Evolutionary conservation across 2,329 filamentous ascomycete genomes (phyloP).

Genomic region (Cytospora paraplurivora): DNA sequence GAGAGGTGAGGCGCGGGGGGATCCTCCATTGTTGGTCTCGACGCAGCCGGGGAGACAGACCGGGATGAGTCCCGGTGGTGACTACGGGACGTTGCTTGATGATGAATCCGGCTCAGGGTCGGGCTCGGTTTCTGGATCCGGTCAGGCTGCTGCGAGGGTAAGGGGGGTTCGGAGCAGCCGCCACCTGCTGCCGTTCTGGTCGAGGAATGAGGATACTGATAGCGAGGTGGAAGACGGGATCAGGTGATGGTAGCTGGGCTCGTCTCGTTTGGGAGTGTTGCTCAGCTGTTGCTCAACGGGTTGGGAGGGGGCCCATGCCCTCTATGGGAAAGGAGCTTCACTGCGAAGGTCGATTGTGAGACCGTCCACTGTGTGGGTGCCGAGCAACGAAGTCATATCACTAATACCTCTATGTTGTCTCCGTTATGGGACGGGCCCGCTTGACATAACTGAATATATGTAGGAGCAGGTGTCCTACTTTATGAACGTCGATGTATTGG

Average conservation of each 20-base stretch:
- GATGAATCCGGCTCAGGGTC: not conserved
- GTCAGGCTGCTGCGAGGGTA: not conserved
- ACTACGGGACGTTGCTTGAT: not conserved
- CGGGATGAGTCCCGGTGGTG: slow-evolving; percentile 15
- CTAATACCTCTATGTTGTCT: no score
- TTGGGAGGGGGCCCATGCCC: no score
- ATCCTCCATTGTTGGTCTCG: slow-evolving; percentile 21
- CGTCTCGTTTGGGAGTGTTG: not conserved
- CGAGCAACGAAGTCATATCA: no score
- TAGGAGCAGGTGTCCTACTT: no score
- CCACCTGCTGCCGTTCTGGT: slow-evolving; percentile 24
- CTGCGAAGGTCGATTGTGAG: no score
- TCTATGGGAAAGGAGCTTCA: no score
- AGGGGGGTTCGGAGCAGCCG: slow-evolving; percentile 8
- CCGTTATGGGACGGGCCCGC: no score
- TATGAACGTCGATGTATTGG: no score
- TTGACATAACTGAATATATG: no score
- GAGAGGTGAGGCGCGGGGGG: slow-evolving; percentile 3
- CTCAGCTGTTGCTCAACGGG: not conserved
- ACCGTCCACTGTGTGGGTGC: no score
- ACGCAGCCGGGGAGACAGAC: slow-evolving; percentile 18
- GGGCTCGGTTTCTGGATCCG: not conserved
- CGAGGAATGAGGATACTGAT: slow-evolving; percentile 24
- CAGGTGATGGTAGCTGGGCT: not conserved
- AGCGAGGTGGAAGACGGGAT: slow-evolving; percentile 18